Conservation (phyloP, 75 land plant genomes). For the Larix kaempferi region DNA sequence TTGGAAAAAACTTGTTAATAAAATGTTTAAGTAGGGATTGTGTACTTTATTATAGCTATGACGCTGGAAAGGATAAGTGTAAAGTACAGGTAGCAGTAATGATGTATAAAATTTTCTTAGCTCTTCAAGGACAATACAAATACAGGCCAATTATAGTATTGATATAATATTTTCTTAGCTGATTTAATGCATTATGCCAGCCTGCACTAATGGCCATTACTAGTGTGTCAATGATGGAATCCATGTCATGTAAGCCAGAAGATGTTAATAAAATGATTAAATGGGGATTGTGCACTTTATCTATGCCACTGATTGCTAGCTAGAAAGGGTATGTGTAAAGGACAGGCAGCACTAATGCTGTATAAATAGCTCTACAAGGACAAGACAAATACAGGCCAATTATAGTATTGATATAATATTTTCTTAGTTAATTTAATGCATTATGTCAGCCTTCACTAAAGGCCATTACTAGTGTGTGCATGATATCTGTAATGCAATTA, state of each 20-base stretch:
- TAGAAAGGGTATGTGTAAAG: not conserved
- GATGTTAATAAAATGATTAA: not conserved
- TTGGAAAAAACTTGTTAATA: no score
- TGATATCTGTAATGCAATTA: not conserved
- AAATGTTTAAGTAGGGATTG: no score
- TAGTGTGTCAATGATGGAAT: not conserved
- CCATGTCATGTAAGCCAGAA: not conserved
- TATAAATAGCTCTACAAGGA: not conserved
- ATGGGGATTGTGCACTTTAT: not conserved
- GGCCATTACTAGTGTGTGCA: not conserved
- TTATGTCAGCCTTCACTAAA: not conserved
- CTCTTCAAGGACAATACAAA: no score
- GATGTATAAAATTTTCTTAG: no score
- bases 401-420: not conserved
- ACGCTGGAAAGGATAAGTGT: no score
- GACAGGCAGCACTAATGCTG: not conserved
- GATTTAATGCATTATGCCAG: no score
- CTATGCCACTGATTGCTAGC: not conserved
- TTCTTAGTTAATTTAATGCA: no score
- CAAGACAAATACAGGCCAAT: not conserved
- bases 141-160: no score
- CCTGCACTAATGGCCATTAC: no score
- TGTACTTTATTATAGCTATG: no score
- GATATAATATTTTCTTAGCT: no score
- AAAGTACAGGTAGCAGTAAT: no score